Percentiles rank a stretch among this genome's conserved stretches.
These are phyloP conservation scores for Fonsecaea monophora DNA, from an alignment of 2,329 filamentous ascomycete species.

Conservation along the genomic window DNA sequence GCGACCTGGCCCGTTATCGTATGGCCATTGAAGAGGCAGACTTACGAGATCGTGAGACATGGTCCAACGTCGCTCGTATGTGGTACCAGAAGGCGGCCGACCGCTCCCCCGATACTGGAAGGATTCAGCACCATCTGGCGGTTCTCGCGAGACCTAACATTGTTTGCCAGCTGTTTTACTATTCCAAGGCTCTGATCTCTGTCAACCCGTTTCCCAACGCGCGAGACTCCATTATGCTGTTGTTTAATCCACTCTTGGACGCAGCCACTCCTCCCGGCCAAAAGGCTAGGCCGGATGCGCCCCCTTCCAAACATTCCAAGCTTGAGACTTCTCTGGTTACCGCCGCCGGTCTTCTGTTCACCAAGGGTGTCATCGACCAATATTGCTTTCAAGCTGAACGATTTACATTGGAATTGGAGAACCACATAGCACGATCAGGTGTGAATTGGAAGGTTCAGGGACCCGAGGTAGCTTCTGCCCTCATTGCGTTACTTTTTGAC, in stretches of 20 bases:
- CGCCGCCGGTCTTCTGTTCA: slow-evolving; percentile 60
- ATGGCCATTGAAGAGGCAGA: slow-evolving; percentile 93
- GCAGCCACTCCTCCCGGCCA: background rate
- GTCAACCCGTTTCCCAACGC: slow-evolving; percentile 63
- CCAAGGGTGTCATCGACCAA: slow-evolving; percentile 43
- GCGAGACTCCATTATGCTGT: slow-evolving; percentile 61
- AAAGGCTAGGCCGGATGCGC: slow-evolving; percentile 43
- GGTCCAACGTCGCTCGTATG: slow-evolving; percentile 77
- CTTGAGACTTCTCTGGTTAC: slow-evolving; percentile 60
- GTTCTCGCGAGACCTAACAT: slow-evolving; percentile 65
- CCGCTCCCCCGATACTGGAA: slow-evolving; percentile 73
- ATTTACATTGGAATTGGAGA: slow-evolving; percentile 56
- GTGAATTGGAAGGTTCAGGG: slow-evolving; percentile 61
- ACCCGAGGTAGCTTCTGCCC: slow-evolving; percentile 61
- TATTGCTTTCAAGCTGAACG: slow-evolving; percentile 50
- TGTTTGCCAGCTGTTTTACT: slow-evolving; percentile 62
- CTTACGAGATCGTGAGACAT: slow-evolving; percentile 74
- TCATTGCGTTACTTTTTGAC: slow-evolving; percentile 62
- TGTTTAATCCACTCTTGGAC: slow-evolving; percentile 60
- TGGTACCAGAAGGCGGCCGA: slow-evolving; percentile 89
- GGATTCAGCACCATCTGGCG: slow-evolving; percentile 87
- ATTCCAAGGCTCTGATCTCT: slow-evolving; percentile 63
- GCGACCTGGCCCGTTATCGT: slow-evolving; percentile 81
- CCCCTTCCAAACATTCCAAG: slow-evolving; percentile 41
- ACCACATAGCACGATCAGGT: slow-evolving; percentile 56